Conservation (phyloP, 306 rosid species). For the Ochetophila trinervis region DNA sequence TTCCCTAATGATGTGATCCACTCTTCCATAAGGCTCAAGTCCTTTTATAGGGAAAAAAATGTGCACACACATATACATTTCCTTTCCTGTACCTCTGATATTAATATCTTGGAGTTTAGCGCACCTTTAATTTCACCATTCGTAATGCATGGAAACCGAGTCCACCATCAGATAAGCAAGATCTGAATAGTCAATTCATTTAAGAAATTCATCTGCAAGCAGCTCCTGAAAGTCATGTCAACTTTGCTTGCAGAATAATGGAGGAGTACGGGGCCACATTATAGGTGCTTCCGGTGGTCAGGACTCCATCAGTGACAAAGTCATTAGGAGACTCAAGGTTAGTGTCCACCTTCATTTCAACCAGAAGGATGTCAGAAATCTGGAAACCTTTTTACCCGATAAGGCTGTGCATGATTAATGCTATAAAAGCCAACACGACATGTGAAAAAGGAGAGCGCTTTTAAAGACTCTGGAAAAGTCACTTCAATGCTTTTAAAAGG, state of each 20-base stretch:
- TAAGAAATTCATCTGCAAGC: constrained; percentile 13
- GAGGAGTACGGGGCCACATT: constrained; percentile 77
- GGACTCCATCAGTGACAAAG: constrained; percentile 57
- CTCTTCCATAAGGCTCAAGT: too few relatives aligned
- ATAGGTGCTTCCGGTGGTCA: constrained; percentile 46
- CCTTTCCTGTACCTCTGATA: too few relatives aligned
- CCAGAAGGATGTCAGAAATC: neutral
- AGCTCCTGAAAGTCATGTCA: constrained; percentile 27
- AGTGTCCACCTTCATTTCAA: constrained; percentile 68
- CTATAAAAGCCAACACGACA: too few relatives aligned
- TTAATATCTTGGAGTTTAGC: too few relatives aligned
- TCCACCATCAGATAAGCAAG: neutral
- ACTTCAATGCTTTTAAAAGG: too few relatives aligned
- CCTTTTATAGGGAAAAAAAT: too few relatives aligned
- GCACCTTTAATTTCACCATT: too few relatives aligned
- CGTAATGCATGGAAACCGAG: too few relatives aligned
- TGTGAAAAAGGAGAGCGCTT: too few relatives aligned
- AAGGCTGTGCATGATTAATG: neutral
- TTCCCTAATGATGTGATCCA: too few relatives aligned
- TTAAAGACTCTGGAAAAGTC: too few relatives aligned
- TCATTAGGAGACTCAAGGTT: constrained; percentile 73
- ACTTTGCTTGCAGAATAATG: constrained; percentile 78
- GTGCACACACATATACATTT: too few relatives aligned
- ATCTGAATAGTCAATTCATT: constrained; percentile 8
- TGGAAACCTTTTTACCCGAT: neutral